Percentiles rank a stretch among this genome's conserved stretches.
Conservation (phyloP, 495 filamentous ascomycete genomes). For the Ascodesmis nigricans region DNA sequence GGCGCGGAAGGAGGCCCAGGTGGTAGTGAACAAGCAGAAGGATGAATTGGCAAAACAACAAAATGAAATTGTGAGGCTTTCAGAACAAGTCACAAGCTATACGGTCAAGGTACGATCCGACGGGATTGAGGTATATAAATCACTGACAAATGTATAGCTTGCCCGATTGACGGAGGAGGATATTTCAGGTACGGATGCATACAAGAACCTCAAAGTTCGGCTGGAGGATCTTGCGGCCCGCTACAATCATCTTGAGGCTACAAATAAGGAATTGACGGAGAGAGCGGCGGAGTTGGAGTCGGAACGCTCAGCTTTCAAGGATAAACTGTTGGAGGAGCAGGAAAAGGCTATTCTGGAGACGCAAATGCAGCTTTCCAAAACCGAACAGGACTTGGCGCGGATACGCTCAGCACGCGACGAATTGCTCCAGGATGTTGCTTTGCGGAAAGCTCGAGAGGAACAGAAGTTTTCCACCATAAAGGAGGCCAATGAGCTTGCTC, state of each 20-base stretch:
- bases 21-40: constrained; percentile 57
- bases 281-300: constrained; percentile 65
- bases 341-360: constrained; percentile 46
- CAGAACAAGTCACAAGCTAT: constrained; percentile 52
- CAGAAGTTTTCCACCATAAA: constrained; percentile 44
- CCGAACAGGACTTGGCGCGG: constrained; percentile 66
- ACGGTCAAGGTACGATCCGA: constrained; percentile 30
- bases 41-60: constrained; percentile 62
- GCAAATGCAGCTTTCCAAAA: constrained; percentile 55
- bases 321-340: constrained; percentile 55
- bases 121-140: neutral
- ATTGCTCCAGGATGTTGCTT: constrained; percentile 53
- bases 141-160: constrained; percentile 27
- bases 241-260: constrained; percentile 77
- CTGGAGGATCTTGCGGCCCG: constrained; percentile 81
- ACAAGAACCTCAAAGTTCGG: constrained; percentile 72
- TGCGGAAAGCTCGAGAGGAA: constrained; percentile 55
- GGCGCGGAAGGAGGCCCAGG: constrained; percentile 48
- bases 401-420: constrained; percentile 69
- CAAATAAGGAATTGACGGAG: constrained; percentile 62
- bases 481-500: constrained; percentile 58
- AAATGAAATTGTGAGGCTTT: constrained; percentile 55
- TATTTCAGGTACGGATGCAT: constrained; percentile 74
- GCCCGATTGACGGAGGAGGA: constrained; percentile 73
- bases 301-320: constrained; percentile 62